Conservation (phyloP, 208 protist genomes). For the Angomonas deanei region DNA sequence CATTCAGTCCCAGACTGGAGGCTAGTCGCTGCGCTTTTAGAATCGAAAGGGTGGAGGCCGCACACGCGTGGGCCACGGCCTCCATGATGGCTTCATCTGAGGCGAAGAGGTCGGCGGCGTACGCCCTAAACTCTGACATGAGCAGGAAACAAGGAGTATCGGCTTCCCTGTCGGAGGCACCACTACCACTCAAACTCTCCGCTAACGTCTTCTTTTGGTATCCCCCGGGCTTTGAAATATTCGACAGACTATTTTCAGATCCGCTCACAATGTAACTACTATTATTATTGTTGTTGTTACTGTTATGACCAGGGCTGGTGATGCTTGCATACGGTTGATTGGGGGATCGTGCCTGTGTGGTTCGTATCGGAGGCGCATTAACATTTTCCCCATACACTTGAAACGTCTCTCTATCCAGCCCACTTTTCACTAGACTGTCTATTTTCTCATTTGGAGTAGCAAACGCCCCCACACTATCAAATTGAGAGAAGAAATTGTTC, state of each 20-base stretch:
- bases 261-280: constrained; percentile 1
- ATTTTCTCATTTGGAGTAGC: too few species aligned
- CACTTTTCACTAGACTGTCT: too few species aligned
- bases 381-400: too few species aligned
- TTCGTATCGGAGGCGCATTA: too few species aligned
- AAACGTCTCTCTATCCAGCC: too few species aligned
- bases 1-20: not conserved
- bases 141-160: not conserved
- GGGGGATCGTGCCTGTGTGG: too few species aligned
- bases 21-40: not conserved
- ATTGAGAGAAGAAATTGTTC: not conserved
- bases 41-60: not conserved
- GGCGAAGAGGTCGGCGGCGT: not conserved
- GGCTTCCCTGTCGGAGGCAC: not conserved
- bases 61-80: constrained; percentile 5
- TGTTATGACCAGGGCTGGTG: not conserved
- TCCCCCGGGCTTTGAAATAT: not conserved
- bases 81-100: not conserved
- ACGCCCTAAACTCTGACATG: not conserved
- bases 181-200: not conserved
- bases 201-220: not conserved
- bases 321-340: too few species aligned
- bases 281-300: not conserved
- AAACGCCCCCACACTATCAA: too few species aligned
- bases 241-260: not conserved